phyloP scores from a whole-genome alignment of 1,284 basidiomycete genomes.

The Sporisorium graminicola region DNA sequence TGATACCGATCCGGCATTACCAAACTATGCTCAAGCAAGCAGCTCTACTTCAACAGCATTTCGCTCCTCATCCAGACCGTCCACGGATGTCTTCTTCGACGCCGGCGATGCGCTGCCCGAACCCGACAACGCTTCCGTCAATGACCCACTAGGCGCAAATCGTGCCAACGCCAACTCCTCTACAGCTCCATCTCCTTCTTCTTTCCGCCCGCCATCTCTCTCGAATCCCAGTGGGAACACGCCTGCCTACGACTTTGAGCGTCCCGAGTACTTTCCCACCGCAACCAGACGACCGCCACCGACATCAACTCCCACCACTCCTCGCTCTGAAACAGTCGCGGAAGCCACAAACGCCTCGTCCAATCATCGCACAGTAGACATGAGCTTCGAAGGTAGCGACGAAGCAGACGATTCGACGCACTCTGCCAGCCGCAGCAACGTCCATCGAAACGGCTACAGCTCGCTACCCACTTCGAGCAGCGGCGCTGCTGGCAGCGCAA shows the following conservation, averaged over 20 bases:
- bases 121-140: conserved; percentile 15
- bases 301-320: conserved; percentile 24
- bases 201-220: conserved; percentile 11
- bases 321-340: conserved; percentile 11
- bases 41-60: conserved; percentile 10
- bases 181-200: not conserved
- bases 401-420: conserved; percentile 29
- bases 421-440: conserved; percentile 13
- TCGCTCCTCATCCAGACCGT: conserved; percentile 3
- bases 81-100: conserved; percentile 60
- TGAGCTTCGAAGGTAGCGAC: conserved; percentile 27
- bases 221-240: conserved; percentile 13
- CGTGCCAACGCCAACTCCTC: conserved; percentile 30
- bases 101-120: conserved; percentile 56
- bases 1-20: conserved; percentile 27
- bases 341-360: not conserved
- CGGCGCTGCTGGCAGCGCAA: conserved; percentile 2
- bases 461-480: conserved; percentile 33
- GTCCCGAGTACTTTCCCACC: conserved; percentile 58
- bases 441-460: conserved; percentile 35
- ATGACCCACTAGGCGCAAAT: conserved; percentile 47
- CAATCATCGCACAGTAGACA: conserved; percentile 40
- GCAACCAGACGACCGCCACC: conserved; percentile 28
- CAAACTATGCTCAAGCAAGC: conserved; percentile 37
- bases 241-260: conserved; percentile 59